phyloP scores from a whole-genome alignment of 202 grass and related monocot genomes.

The Brachypodium distachyon region DNA sequence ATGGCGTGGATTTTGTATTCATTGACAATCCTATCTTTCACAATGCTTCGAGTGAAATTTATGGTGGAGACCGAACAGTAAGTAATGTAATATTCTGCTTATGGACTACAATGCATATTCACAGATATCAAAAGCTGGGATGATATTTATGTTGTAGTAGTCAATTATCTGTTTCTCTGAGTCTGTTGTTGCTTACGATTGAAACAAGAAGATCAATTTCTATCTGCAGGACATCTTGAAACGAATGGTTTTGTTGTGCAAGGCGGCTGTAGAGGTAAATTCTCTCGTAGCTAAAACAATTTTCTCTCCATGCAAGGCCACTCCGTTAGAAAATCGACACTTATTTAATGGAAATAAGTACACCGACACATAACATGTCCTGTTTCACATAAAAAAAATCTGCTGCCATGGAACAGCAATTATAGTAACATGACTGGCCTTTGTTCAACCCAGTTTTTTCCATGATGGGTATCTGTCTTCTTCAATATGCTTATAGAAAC shows the following conservation, averaged over 20 bases:
- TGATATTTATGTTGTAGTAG: not conserved
- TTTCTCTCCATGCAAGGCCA: not conserved
- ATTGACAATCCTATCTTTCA: constrained; percentile 70
- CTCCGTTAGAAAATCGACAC: not conserved
- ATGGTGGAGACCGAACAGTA: constrained; percentile 77
- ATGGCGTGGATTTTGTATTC: constrained; percentile 93
- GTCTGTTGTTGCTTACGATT: constrained; percentile 20
- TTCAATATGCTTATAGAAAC: constrained; percentile 24
- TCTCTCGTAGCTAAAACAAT: not conserved
- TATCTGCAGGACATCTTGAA: constrained; percentile 75
- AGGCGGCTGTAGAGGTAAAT: constrained; percentile 85
- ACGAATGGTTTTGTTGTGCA: constrained; percentile 91
- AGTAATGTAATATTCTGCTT: constrained; percentile 28
- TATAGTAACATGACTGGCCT: not conserved
- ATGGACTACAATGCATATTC: constrained; percentile 18
- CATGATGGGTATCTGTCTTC: not conserved
- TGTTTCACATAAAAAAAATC: not conserved
- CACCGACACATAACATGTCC: not conserved
- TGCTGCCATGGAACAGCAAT: not conserved
- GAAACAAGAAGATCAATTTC: constrained; percentile 21
- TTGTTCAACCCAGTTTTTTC: constrained; percentile 1
- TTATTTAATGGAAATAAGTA: constrained; percentile 1
- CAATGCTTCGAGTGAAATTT: constrained; percentile 71
- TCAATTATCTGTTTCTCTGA: not conserved
- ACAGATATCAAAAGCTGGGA: constrained; percentile 5